Conservation (phyloP, 75 land plant species). For the Chamaecyparis obtusa region DNA sequence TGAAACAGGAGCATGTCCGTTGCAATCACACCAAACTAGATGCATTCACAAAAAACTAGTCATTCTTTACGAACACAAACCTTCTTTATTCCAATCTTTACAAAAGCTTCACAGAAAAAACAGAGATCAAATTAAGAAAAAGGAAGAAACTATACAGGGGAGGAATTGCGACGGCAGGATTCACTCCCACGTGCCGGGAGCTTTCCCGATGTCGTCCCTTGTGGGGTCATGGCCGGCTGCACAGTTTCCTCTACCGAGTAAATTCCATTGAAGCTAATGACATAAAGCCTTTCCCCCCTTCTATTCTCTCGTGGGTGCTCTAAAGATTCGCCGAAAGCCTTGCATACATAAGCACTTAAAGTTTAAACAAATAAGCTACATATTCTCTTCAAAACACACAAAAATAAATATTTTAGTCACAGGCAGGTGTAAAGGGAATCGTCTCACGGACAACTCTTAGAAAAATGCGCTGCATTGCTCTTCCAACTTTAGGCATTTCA, state of each 20-base stretch:
- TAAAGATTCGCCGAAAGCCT: conserved; percentile 11
- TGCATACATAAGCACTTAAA: neutral
- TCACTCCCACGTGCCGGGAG: too few relatives aligned
- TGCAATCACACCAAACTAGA: neutral
- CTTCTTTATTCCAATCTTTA: neutral
- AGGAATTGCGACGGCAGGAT: too few relatives aligned
- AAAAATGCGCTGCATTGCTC: neutral
- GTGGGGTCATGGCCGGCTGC: too few relatives aligned
- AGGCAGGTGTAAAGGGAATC: conserved; percentile 8
- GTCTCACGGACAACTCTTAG: neutral
- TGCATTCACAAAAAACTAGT: neutral
- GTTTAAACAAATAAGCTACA: neutral
- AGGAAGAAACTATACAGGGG: neutral
- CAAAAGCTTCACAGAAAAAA: neutral
- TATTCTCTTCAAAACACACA: neutral
- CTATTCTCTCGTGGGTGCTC: neutral
- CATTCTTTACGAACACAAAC: neutral
- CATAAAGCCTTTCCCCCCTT: too few relatives aligned
- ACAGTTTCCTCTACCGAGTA: neutral
- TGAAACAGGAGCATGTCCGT: neutral
- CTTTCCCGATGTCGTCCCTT: too few relatives aligned
- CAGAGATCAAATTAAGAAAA: neutral
- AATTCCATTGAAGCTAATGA: conserved; percentile 1
- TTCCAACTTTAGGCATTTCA: neutral
- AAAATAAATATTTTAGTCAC: neutral